phyloP scores from a whole-genome alignment of 495 filamentous ascomycete genomes.

The Bacidia rubella region DNA sequence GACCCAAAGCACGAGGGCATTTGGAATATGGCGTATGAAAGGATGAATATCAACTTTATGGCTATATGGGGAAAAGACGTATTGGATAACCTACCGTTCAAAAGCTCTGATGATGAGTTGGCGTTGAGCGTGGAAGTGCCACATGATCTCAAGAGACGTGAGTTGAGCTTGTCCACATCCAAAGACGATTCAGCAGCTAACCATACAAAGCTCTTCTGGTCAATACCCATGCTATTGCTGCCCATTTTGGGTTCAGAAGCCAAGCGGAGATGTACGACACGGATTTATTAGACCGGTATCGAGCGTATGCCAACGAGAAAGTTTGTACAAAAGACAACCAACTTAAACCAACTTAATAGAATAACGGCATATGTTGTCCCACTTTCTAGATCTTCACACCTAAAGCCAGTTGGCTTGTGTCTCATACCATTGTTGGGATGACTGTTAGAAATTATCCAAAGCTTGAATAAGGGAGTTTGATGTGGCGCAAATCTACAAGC shows the following conservation, averaged over 20 bases:
- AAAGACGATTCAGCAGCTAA: background rate
- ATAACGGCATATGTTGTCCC: too few species aligned
- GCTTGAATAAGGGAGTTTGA: too few species aligned
- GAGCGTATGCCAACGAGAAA: slow-evolving; percentile 32
- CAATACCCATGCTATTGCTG: slow-evolving; percentile 29
- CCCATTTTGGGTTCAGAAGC: slow-evolving; percentile 31
- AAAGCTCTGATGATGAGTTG: slow-evolving; percentile 16
- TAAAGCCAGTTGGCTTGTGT: too few species aligned
- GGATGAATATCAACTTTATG: slow-evolving; percentile 36
- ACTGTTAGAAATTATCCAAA: too few species aligned
- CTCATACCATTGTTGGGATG: too few species aligned
- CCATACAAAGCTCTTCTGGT: slow-evolving; percentile 20
- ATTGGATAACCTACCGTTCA: slow-evolving; percentile 17
- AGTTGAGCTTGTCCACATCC: background rate
- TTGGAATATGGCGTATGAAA: slow-evolving; percentile 30
- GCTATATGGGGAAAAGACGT: slow-evolving; percentile 33
- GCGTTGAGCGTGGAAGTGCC: slow-evolving; percentile 15
- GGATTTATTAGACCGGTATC: slow-evolving; percentile 31
- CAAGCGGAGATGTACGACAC: slow-evolving; percentile 22
- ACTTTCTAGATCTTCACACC: too few species aligned
- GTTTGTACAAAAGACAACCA: slow-evolving; percentile 18
- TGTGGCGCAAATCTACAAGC: too few species aligned
- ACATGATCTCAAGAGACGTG: slow-evolving; percentile 13
- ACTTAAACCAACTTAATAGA: slow-evolving; percentile 2
- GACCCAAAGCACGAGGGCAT: slow-evolving; percentile 20